Evolutionary conservation across 2,329 filamentous ascomycete genomes (phyloP), one percentile per base, ranked within the genome.

Genomic region (Colletotrichum trifolii): DNA sequence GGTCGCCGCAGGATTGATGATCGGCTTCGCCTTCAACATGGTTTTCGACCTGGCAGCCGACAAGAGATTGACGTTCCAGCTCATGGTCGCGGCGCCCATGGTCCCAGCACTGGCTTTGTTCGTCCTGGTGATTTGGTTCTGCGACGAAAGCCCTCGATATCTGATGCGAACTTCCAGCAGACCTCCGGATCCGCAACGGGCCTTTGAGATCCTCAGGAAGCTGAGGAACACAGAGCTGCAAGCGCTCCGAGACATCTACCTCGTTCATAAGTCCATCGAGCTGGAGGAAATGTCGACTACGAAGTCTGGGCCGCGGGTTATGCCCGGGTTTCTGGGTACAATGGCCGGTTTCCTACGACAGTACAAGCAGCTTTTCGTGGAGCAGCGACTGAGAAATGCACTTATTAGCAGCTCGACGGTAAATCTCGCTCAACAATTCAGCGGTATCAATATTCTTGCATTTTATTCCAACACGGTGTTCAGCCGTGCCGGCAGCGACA

Each of bases 181-280:
- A 25, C 25, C 6, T 70, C 75, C 3, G 76, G 74, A 33, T 78
- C 75, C 77, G 0, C 62, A 72, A 12, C 72, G 72, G 8, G 79
- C 78, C 1, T 79, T 74, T 17, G 46, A 69, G 0, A 74, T 78
- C 9, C 67, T 81, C 5, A 60, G 69, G 6, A 73, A 68, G n/a
- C 70, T 81, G 5, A 73, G 79, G 34, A 77, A 78, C 49, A 80
- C 78, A 1, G 71, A 80, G 75, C 71, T 82, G 7, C 78, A 80
- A 73, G 79, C 78, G 0, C 69, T 81, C 4, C 71, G 79, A 9
- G 79, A 81, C 49, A 70, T 81, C 8, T 81, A 81, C 58, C 68
- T 80, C 8, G 73, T 81, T 36, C 73, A 80, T 54, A 48, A 56
- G 60, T 73, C 73, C 4, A 71, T 75, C 39, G 72, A 76, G 40